Conservation (phyloP, 2,329 filamentous ascomycete species). For the Arthrobotrys sphaeroides region DNA sequence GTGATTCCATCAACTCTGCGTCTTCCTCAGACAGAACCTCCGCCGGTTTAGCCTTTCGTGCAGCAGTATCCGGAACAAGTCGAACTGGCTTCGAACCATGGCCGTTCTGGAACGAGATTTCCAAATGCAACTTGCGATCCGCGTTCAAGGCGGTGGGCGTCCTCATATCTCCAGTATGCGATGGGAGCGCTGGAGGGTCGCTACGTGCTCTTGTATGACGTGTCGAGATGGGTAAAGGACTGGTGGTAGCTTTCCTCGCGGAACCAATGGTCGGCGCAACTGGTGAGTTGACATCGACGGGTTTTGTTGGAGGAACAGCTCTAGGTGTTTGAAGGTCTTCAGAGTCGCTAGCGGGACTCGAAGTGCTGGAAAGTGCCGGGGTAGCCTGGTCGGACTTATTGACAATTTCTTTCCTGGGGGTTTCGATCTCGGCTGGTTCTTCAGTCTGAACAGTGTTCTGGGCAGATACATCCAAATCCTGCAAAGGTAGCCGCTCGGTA, state of each 20-base stretch:
- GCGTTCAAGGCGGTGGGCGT: not conserved
- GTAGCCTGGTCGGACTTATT: not conserved
- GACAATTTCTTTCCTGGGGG: not conserved
- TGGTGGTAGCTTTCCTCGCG: not conserved
- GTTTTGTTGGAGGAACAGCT: not conserved
- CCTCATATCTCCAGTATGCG: not conserved
- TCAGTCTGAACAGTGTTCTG: not conserved
- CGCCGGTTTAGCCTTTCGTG: slow-evolving; percentile 2
- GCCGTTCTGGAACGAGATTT: not conserved
- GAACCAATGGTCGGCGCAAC: not conserved
- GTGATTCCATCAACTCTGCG: slow-evolving; percentile 8
- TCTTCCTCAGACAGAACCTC: slow-evolving; percentile 26
- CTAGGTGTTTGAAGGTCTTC: slow-evolving; percentile 4
- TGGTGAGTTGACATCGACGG: not conserved
- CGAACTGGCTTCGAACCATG: not conserved
- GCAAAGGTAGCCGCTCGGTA: not conserved
- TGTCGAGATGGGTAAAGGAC: not conserved
- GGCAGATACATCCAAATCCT: slow-evolving; percentile 7
- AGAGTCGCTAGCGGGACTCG: not conserved
- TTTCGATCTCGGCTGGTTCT: not conserved
- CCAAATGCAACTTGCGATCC: not conserved
- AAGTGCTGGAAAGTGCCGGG: not conserved
- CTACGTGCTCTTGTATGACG: not conserved
- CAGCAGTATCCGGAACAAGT: not conserved
- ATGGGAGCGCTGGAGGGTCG: slow-evolving; percentile 16